Evolutionary conservation across 345 rosid species (phyloP), one percentile per base, ranked within the genome.

Genomic region (Rubroshorea leprosula): DNA sequence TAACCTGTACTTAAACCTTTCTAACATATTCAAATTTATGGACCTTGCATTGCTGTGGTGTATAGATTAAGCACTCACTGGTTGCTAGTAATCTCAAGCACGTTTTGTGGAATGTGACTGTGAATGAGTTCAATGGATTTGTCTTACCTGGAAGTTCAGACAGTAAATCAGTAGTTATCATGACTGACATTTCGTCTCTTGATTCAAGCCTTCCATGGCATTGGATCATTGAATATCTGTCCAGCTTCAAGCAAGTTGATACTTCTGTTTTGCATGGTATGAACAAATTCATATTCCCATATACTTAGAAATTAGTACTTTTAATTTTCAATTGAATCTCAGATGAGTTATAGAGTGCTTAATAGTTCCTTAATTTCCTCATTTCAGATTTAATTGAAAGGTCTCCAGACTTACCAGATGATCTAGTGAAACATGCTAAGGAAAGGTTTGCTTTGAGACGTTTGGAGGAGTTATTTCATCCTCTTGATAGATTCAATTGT

Each of bases 391-490:
- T 80, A 74, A 62, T 85, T 22, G 74, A 78, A 63, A 68, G 50
- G 26, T 73, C 78, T 50, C 78, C 86, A 17, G 65, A 67, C 16
- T 62, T 64, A 1, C 65, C 72, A 0, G 72, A 63, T 54, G 65
- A 62, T n/a, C 26, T 71, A 23, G 63, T 67, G 3, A 54, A 68
- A 61, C 64, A 54, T 19, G 64, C 76, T 4, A 72, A 65, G 65
- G 93, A 85, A 64, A 64, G 47, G 72, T 71, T 83, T 65, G 73
- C 86, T 68, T 74, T 83, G 70, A 78, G 80, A 61, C 78, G 83
- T 49, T 65, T 83, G 75, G 86, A 83, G 72, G 78, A 78, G 63
- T 65, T 83, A 57, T 76, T 62, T 68, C 69, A 66, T 31, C 6
- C 21, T 35, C 43, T 41, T 38, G 51, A 61, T 54, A 69, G 49